phyloP scores from a whole-genome alignment of 805 yeast species.

The Maudiozyma barnettii region DNA sequence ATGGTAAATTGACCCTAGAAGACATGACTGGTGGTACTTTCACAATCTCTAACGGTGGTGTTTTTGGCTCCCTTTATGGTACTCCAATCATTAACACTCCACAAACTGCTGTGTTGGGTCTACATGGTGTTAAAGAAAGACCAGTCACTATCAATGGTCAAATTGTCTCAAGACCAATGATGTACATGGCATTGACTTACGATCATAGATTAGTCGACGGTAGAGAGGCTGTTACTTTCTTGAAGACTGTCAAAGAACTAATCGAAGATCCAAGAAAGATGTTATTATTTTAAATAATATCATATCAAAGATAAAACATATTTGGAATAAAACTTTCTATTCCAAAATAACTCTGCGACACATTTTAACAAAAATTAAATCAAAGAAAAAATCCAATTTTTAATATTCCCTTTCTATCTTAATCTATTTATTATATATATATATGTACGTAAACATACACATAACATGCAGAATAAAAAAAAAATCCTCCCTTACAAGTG shows the following conservation, averaged over 20 bases:
- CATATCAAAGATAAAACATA: too few relatives aligned
- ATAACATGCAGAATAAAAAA: constrained; percentile 15
- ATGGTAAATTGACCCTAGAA: constrained; percentile 89
- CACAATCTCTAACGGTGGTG: constrained; percentile 98
- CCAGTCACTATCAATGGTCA: constrained; percentile 95
- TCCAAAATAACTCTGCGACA: not conserved
- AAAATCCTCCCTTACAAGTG: constrained; percentile 23
- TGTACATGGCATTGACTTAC: constrained; percentile 96
- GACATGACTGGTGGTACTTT: constrained; percentile 99
- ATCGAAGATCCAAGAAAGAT: constrained; percentile 98
- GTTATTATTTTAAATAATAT: constrained; percentile 44
- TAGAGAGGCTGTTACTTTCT: constrained; percentile 96
- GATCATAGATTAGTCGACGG: constrained; percentile 98
- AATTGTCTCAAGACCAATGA: constrained; percentile 96
- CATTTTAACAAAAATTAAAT: too few relatives aligned
- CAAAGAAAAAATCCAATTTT: too few relatives aligned
- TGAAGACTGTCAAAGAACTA: constrained; percentile 90
- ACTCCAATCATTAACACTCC: constrained; percentile 98
- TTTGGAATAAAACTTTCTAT: too few relatives aligned
- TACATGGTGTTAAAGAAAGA: constrained; percentile 96
- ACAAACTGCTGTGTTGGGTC: constrained; percentile 94
- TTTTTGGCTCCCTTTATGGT: constrained; percentile 94
- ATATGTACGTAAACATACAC: not conserved
- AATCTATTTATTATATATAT: not conserved
- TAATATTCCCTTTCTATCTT: too few relatives aligned